Conservation (phyloP, 148 eudicot genomes). For the Simmondsia chinensis region DNA sequence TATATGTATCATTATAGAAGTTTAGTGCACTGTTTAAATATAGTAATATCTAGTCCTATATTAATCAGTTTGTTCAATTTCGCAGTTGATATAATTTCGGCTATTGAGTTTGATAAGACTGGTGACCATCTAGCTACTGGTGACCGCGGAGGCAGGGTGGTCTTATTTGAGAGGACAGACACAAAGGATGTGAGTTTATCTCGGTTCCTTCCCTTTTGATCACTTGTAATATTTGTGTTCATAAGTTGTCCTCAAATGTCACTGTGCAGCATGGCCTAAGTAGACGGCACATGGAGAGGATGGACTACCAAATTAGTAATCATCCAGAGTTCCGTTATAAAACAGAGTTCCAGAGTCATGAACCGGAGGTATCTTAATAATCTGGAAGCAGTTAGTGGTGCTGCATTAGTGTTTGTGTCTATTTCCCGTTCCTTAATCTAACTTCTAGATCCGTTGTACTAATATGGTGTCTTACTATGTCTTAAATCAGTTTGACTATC, state of each 20-base stretch:
- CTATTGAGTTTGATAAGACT: constrained; percentile 68
- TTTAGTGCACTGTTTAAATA: no score
- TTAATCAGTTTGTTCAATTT: constrained; percentile 1
- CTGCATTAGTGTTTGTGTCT: not conserved
- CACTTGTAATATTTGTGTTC: not conserved
- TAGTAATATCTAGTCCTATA: not conserved
- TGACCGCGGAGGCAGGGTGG: constrained; percentile 80
- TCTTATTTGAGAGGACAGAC: constrained; percentile 67
- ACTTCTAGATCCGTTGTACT: constrained; percentile 2
- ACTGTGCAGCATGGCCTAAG: constrained; percentile 38
- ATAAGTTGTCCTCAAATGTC: constrained; percentile 1
- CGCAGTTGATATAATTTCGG: constrained; percentile 68
- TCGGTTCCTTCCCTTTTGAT: constrained; percentile 4
- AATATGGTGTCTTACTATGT: constrained; percentile 7
- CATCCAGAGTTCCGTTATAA: constrained; percentile 98
- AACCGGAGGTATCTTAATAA: constrained; percentile 95
- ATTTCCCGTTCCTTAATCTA: not conserved
- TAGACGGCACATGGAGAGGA: constrained; percentile 78
- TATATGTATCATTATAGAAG: no score
- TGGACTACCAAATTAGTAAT: constrained; percentile 48
- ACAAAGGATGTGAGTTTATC: constrained; percentile 46
- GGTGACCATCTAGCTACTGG: constrained; percentile 81
- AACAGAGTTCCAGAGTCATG: constrained; percentile 99
- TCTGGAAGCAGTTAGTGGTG: not conserved
- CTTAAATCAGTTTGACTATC: constrained; percentile 81